Evolutionary conservation across 192 early-diverging fungal genomes (phyloP), one percentile per base, ranked within the genome.

Genomic region (Coemansia sp.): DNA sequence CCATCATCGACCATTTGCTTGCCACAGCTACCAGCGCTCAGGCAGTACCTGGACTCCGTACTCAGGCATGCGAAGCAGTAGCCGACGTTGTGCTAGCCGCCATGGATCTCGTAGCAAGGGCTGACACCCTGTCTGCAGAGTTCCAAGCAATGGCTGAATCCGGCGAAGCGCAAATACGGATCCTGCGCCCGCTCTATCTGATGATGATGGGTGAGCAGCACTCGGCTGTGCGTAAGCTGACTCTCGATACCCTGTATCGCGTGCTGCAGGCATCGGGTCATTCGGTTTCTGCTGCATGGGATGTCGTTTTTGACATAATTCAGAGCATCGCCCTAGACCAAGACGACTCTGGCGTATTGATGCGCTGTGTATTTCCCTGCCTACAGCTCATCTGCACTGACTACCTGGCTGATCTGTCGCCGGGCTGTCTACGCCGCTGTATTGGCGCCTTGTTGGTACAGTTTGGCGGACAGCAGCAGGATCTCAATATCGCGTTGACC

Each of bases 321-420:
- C 82, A 85, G 11, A 66, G 65, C 28, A 72, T 74, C 0, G 51
- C 13, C 2, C 28, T 18, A 13, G 37, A 31, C 36, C 51, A 45
- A 10, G 35, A 64, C 21, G 21, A 13, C 10, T 21, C 18, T 24
- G 34, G 48, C 8, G 67, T 73, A 11, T 70, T 92, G 43, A 88
- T 96, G 65, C 86, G 92, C 9, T 79, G 90, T 46, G 94, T 92
- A 9, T 99, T 99, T 65, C 90, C 94, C 5, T 95, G 90, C 43
- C 61, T 99, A 58, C 95, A 99, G 69, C 76, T 99, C 14, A 92
- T 99, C 24, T 98, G 95, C 73, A 92, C 92, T 1, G 97, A 99
- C 70, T 97, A 97, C 64, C 64, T 99, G 42, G 85, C 92, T 7
- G 83, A 91, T 6, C 71, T 97, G 67, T 82, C 84, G 14, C 91